Conservation (phyloP, 495 filamentous ascomycete genomes). For the Annulohypoxylon maeteangense region DNA sequence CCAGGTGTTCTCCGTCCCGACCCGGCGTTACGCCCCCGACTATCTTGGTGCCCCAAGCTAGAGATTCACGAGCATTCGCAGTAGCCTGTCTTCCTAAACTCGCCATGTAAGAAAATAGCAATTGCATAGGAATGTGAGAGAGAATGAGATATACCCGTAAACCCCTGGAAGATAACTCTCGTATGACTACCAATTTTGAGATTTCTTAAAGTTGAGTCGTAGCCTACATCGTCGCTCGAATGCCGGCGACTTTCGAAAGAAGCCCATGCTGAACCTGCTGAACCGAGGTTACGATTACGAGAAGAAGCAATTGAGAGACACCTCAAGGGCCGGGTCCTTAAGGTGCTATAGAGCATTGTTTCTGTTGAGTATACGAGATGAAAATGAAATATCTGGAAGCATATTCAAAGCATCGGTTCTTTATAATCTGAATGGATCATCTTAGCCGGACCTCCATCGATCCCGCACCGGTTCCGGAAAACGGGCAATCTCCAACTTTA, state of each 20-base stretch:
- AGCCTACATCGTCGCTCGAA: conserved; percentile 52
- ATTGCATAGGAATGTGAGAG: not conserved
- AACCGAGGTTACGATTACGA: not conserved
- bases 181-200: conserved; percentile 84
- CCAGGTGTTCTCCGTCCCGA: conserved; percentile 80
- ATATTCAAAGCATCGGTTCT: not conserved
- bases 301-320: not conserved
- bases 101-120: conserved; percentile 22
- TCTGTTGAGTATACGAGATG: not conserved
- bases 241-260: not conserved
- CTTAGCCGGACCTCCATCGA: conserved; percentile 4
- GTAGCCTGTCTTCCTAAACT: conserved; percentile 67
- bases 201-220: conserved; percentile 75
- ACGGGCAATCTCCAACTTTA: not conserved
- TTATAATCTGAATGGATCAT: not conserved
- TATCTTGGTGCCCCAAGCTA: conserved; percentile 88
- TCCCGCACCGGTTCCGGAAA: conserved; percentile 20
- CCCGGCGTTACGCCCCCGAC: conserved; percentile 87
- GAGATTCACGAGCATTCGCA: conserved; percentile 81
- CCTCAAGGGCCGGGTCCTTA: conserved; percentile 5
- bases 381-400: not conserved
- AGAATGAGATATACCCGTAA: conserved; percentile 69
- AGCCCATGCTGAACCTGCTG: not conserved
- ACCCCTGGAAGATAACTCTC: conserved; percentile 87
- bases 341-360: conserved; percentile 19